Evolutionary conservation across 768 basidiomycete genomes (phyloP), one percentile per base, ranked within the genome.

Genomic region (Trametes gibbosa): DNA sequence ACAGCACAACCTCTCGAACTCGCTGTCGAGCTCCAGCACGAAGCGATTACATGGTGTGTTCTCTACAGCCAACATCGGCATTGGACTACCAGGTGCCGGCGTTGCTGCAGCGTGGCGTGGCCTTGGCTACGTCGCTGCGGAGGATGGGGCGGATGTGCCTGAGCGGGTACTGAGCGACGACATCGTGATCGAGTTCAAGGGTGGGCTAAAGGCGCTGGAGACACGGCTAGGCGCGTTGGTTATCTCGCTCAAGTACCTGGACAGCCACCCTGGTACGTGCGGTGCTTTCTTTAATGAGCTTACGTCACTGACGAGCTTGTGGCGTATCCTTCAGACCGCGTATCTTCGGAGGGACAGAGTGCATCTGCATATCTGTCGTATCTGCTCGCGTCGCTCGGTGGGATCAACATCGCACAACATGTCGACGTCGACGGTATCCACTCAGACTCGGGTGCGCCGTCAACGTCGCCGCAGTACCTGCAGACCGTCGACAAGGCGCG

Each of bases 11-110:
- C 23, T 35, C 55, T 52, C 63, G 29, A 63, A 74, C 56, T 67
- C 32, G 10, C 59, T 61, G 3, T 59, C 59, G 3, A 59, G 52
- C 12, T 55, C 61, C 19, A 19, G 72, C 10, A 64, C 74, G 12
- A 87, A 85, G 67, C 81, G 87, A 25, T 64, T 90, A 24, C 75
- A 79, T 27, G 90, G 86, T 8, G 80, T 80, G 14, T 85, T 90
- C 63, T 76, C 78, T 19, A 79, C 85, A 0, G 73, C 76, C 13
- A 84, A 87, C 62, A 73, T 93, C 45, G 93, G 93, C 0, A 71
- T 86, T 17, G 89, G 91, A 16, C 77, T 92, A n/a, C 81, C 90
- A 35, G 93, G 93, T 17, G 90, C 86, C 3, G 92, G 93, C 4
- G 76, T 79, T 51, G 92, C 80, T 23, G 91, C 81, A 9, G 76